These are phyloP conservation scores for Silene conica DNA, from an alignment of 148 eudicot genomes.

Conservation along the genomic window DNA sequence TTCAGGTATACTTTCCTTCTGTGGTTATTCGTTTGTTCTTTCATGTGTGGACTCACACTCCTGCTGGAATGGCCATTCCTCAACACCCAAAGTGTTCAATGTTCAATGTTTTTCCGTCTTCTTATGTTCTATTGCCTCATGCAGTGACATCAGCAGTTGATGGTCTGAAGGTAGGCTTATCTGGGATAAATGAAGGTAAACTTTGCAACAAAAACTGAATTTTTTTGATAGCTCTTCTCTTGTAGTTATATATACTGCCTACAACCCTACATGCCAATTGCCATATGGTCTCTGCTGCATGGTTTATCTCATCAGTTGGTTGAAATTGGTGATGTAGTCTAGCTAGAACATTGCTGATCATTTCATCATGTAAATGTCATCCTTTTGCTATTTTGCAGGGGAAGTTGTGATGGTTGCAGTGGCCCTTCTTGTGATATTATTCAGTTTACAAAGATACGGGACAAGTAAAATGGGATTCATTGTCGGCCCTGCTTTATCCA, in stretches of 20 bases:
- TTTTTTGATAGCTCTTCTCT: background rate
- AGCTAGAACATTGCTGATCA: background rate
- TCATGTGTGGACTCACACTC: background rate
- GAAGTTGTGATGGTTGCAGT: slow-evolving; percentile 82
- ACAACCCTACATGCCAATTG: background rate
- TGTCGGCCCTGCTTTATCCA: slow-evolving; percentile 88
- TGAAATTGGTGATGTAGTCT: background rate
- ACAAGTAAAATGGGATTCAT: slow-evolving; percentile 95
- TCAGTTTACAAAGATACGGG: slow-evolving; percentile 88
- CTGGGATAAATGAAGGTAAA: slow-evolving; percentile 68
- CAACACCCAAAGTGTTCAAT: background rate
- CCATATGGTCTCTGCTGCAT: slow-evolving; percentile 4
- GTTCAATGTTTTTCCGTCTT: background rate
- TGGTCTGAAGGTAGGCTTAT: slow-evolving; percentile 78
- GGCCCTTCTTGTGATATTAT: slow-evolving; percentile 74
- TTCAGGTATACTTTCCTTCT: slow-evolving; percentile 54
- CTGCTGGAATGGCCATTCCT: background rate
- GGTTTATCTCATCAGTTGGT: background rate
- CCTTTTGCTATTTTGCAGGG: slow-evolving; percentile 46
- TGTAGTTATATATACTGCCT: slow-evolving; percentile 6
- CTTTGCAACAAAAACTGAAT: background rate
- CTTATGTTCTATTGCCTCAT: slow-evolving; percentile 20
- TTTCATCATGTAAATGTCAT: slow-evolving; percentile 6
- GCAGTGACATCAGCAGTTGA: slow-evolving; percentile 95
- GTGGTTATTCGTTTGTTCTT: background rate